Evolutionary conservation across 2,329 filamentous ascomycete species (phyloP).

Genomic region (Pseudogymnoascus pannorum): DNA sequence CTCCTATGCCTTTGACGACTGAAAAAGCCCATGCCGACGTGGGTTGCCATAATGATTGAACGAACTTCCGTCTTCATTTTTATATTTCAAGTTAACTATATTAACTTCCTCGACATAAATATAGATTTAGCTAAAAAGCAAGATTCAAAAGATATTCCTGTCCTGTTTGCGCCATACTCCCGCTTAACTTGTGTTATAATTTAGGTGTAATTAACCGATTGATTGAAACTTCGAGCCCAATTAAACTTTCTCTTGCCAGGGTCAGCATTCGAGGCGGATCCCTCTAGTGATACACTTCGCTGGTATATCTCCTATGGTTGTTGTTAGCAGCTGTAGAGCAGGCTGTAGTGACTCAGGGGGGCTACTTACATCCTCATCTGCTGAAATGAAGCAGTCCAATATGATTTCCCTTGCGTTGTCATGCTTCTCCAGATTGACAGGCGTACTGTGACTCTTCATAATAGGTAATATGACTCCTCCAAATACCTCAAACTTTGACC

Average conservation of each 20-base stretch:
- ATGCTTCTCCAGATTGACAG: constrained; percentile 54
- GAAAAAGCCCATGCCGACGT: no score
- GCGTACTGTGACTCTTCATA: constrained; percentile 58
- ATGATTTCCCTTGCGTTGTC: constrained; percentile 68
- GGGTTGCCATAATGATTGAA: not conserved
- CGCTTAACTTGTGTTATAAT: not conserved
- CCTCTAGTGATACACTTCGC: constrained; percentile 53
- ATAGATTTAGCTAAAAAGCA: not conserved
- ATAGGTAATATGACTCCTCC: constrained; percentile 85
- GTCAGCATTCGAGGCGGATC: constrained; percentile 40
- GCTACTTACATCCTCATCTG: constrained; percentile 75
- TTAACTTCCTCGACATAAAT: not conserved
- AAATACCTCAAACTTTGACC: constrained; percentile 96
- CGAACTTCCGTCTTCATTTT: not conserved
- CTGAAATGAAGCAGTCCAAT: constrained; percentile 71
- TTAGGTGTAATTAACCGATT: not conserved
- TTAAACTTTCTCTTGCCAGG: constrained; percentile 57
- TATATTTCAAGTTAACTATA: not conserved
- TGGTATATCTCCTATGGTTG: constrained; percentile 54
- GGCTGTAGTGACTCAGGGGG: not conserved
- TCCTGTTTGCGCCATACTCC: not conserved
- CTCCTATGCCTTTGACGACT: no score
- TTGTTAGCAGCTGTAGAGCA: constrained; percentile 21
- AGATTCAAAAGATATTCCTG: not conserved
- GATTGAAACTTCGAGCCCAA: constrained; percentile 40